Conservation (phyloP, 108 stramenopile species). For the Asterionellopsis glacialis region DNA sequence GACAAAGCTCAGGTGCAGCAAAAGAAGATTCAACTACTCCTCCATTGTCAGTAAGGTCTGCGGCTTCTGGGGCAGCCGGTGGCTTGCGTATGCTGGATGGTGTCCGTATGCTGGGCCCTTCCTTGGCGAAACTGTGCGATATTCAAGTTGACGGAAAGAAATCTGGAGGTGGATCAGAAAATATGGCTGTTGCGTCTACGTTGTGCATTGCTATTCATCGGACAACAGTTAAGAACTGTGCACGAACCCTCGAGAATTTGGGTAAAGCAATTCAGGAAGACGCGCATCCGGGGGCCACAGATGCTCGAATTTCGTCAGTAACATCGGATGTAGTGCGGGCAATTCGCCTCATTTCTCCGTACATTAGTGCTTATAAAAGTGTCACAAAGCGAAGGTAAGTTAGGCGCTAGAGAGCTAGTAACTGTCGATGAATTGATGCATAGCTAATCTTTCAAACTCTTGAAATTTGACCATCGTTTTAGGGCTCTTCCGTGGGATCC, state of each 20-base stretch:
- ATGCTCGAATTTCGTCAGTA: conserved; percentile 68
- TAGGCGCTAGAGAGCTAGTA: background rate
- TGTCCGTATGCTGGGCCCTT: conserved; percentile 84
- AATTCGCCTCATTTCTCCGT: conserved; percentile 66
- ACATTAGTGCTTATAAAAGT: conserved; percentile 77
- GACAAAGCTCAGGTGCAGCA: conserved; percentile 33
- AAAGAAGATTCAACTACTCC: conserved; percentile 4
- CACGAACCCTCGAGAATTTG: conserved; percentile 78
- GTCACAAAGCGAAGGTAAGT: conserved; percentile 50
- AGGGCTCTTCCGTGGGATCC: conserved; percentile 76
- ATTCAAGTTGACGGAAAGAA: conserved; percentile 23
- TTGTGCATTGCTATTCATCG: conserved; percentile 85
- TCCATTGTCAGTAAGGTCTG: conserved; percentile 48
- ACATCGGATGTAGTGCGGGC: conserved; percentile 78
- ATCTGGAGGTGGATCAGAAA: conserved; percentile 35
- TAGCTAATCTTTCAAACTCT: background rate
- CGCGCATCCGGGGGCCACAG: conserved; percentile 60
- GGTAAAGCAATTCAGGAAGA: conserved; percentile 82
- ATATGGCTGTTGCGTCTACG: conserved; percentile 62
- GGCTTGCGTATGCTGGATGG: conserved; percentile 83
- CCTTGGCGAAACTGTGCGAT: conserved; percentile 82
- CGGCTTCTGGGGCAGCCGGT: conserved; percentile 74
- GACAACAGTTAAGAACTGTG: conserved; percentile 81
- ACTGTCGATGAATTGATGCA: background rate
- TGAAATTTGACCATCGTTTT: background rate